Conservation (phyloP, 1,139 yeast species). For the Taiozyma sp. region DNA sequence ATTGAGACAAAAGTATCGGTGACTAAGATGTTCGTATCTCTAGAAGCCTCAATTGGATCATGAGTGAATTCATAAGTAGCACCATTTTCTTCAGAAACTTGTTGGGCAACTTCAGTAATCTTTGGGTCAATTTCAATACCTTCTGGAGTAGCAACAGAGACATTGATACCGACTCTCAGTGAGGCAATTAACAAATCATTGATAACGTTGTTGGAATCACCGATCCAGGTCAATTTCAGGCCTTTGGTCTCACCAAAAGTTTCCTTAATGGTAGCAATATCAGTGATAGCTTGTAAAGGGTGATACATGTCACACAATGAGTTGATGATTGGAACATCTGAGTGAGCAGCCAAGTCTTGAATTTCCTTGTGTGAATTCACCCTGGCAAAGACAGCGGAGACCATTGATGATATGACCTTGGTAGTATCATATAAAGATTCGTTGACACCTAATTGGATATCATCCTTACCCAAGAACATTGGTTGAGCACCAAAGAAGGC, state of each 20-base stretch:
- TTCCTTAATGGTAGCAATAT: conserved; percentile 81
- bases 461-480: conserved; percentile 94
- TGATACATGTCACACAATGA: conserved; percentile 91
- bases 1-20: conserved; percentile 98
- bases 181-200: conserved; percentile 94
- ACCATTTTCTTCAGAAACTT: conserved; percentile 48
- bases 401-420: conserved; percentile 89
- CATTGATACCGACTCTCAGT: conserved; percentile 78
- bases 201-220: conserved; percentile 93
- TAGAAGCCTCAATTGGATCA: conserved; percentile 70
- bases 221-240: conserved; percentile 89
- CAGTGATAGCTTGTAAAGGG: conserved; percentile 94
- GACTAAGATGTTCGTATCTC: conserved; percentile 74
- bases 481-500: conserved; percentile 94
- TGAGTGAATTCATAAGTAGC: conserved; percentile 59
- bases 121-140: conserved; percentile 60
- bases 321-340: conserved; percentile 87
- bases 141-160: conserved; percentile 76
- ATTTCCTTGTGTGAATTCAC: conserved; percentile 85
- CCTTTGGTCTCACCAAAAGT: conserved; percentile 46
- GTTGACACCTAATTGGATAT: conserved; percentile 92
- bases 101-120: conserved; percentile 52
- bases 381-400: conserved; percentile 95
- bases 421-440: conserved; percentile 88
- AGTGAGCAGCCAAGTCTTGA: conserved; percentile 65